Percentiles rank a stretch among this genome's conserved stretches.
These are phyloP conservation scores for Scolecobasidium constrictum DNA, from an alignment of 2,329 filamentous ascomycete genomes.

Conservation along the genomic window DNA sequence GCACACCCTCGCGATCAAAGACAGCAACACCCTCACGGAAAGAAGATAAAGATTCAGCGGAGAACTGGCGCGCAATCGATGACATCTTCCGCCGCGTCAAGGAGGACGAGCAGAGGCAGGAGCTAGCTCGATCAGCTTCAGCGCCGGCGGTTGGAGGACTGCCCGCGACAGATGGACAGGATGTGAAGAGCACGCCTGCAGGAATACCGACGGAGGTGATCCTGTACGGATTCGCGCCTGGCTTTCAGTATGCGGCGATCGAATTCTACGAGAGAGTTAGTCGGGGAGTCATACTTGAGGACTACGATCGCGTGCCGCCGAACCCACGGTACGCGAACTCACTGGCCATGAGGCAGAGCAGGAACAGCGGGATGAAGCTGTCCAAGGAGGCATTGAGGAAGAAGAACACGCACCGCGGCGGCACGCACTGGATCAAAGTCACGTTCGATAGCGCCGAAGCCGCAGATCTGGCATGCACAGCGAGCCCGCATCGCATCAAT, in stretches of 20 bases:
- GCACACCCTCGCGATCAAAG: constrained; percentile 38
- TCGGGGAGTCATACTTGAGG: constrained; percentile 72
- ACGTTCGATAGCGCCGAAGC: constrained; percentile 39
- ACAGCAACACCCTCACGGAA: constrained; percentile 47
- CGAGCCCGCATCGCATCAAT: constrained; percentile 35
- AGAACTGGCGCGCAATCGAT: constrained; percentile 35
- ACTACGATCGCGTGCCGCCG: constrained; percentile 81
- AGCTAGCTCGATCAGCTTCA: constrained; percentile 16
- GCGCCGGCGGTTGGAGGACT: constrained; percentile 14
- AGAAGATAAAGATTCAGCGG: constrained; percentile 39
- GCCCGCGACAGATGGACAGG: constrained; percentile 13
- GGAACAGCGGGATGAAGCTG: constrained; percentile 52
- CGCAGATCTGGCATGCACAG: constrained; percentile 36
- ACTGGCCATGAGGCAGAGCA: constrained; percentile 51
- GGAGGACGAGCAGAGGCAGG: constrained; percentile 1
- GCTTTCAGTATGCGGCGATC: constrained; percentile 69
- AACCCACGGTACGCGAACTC: constrained; percentile 61
- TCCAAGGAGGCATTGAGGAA: constrained; percentile 64
- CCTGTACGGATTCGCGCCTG: constrained; percentile 68
- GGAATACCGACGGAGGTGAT: constrained; percentile 64
- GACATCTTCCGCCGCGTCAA: constrained; percentile 29
- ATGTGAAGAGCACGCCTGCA: constrained; percentile 19
- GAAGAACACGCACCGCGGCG: constrained; percentile 71
- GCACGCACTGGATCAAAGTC: constrained; percentile 74
- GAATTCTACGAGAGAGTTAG: constrained; percentile 81